These are phyloP conservation scores for Claviceps purpurea DNA, from an alignment of 2,329 filamentous ascomycete genomes.

Conservation along the genomic window DNA sequence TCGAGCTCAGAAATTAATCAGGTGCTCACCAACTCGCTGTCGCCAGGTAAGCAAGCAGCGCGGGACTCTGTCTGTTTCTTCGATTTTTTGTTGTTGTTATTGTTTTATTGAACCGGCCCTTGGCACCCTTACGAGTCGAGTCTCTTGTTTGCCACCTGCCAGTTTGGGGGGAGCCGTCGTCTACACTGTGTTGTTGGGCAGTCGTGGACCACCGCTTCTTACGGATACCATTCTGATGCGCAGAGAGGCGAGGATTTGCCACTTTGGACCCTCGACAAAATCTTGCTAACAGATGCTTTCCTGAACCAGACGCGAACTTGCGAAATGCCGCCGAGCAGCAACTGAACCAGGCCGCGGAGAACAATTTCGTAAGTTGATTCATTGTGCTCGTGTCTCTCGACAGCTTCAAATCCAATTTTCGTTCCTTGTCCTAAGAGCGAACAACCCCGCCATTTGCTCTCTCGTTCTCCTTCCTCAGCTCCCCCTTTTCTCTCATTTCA, in stretches of 20 bases:
- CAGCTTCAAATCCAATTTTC: slow-evolving; percentile 1
- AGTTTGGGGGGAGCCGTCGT: not conserved
- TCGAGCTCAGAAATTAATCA: slow-evolving; percentile 86
- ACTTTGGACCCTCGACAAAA: not conserved
- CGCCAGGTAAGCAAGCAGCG: slow-evolving; percentile 55
- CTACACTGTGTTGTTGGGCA: not conserved
- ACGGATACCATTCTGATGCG: not conserved
- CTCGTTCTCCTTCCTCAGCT: not conserved
- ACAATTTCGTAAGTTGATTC: slow-evolving; percentile 66
- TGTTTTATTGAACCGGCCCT: not conserved
- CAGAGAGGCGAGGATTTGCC: not conserved
- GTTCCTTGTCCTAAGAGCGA: not conserved
- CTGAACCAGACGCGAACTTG: slow-evolving; percentile 67
- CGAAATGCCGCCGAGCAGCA: slow-evolving; percentile 90
- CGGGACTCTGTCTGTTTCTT: too few relatives aligned
- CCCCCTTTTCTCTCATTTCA: not conserved
- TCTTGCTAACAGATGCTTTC: slow-evolving; percentile 8
- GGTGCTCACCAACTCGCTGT: slow-evolving; percentile 94
- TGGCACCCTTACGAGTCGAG: not conserved
- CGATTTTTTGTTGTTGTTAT: slow-evolving; percentile 1
- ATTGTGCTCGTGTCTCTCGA: slow-evolving; percentile 1
- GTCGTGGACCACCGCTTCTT: too few relatives aligned
- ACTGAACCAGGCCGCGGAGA: slow-evolving; percentile 81
- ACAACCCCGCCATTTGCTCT: not conserved
- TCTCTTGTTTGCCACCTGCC: not conserved